Evolutionary conservation across 352 stramenopile species (phyloP).

Genomic region (Thraustotheca clavata): DNA sequence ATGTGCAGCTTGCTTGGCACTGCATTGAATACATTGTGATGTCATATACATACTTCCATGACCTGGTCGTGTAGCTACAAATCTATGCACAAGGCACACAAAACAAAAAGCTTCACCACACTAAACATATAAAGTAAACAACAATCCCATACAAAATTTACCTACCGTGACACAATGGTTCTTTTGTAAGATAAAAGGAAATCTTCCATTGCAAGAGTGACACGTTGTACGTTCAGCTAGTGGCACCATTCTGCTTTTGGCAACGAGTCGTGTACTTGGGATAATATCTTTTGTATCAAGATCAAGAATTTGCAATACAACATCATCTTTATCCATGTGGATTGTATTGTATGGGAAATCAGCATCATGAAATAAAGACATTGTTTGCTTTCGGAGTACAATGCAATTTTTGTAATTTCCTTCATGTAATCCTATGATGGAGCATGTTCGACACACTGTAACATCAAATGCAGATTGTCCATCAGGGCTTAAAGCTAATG

Average conservation of each 20-base stretch:
- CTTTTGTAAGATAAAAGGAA: neutral
- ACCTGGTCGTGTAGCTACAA: neutral
- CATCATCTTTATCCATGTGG: neutral
- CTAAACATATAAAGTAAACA: neutral
- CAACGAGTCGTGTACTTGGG: neutral
- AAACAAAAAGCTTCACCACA: conserved; percentile 19
- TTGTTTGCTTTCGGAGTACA: neutral
- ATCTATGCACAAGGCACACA: conserved; percentile 5
- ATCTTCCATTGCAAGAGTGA: conserved; percentile 3
- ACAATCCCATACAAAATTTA: neutral
- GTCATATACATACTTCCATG: neutral
- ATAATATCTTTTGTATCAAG: neutral
- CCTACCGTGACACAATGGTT: conserved; percentile 12
- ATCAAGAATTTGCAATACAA: neutral
- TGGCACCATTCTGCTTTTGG: neutral
- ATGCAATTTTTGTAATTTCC: neutral
- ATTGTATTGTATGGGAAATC: neutral
- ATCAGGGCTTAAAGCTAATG: neutral
- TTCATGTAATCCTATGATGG: neutral
- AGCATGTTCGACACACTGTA: neutral
- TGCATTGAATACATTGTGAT: neutral
- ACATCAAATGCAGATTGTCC: neutral
- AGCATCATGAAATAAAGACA: neutral
- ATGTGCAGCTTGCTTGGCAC: neutral
- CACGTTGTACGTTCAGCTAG: neutral